Conservation (phyloP, 2,329 filamentous ascomycete species). For the Didymella segeticola region DNA sequence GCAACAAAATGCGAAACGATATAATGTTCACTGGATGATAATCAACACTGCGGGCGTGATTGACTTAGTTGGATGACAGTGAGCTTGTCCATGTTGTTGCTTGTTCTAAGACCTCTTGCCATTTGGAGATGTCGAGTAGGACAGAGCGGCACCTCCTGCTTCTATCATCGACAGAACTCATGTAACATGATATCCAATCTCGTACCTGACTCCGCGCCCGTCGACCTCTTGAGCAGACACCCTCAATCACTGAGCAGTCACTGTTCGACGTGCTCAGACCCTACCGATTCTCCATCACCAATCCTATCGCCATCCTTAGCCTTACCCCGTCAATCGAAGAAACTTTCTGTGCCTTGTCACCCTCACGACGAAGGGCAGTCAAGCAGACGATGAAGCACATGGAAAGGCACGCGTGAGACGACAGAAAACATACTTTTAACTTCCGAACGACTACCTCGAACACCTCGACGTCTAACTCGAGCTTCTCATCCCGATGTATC, state of each 20-base stretch:
- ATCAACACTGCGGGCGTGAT: no score
- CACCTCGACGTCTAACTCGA: not conserved
- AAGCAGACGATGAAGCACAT: not conserved
- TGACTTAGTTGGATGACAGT: no score
- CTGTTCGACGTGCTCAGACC: not conserved
- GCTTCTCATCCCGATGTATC: not conserved
- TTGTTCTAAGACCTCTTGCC: not conserved
- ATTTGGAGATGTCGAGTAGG: not conserved
- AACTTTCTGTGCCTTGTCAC: not conserved
- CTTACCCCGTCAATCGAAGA: not conserved
- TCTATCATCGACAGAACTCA: not conserved
- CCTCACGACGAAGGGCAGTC: not conserved
- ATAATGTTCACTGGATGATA: slow-evolving; percentile 27
- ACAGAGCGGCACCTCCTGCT: not conserved
- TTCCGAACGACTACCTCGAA: not conserved
- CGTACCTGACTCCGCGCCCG: not conserved
- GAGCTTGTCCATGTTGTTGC: no score
- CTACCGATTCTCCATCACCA: not conserved
- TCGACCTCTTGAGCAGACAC: not conserved
- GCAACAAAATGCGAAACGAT: slow-evolving; percentile 28
- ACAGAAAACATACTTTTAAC: not conserved
- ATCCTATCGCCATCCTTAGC: not conserved
- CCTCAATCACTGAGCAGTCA: not conserved
- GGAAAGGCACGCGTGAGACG: not conserved
- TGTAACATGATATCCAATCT: not conserved